These are phyloP conservation scores for Umbellularia californica DNA, from an alignment of 164 flowering plant genomes.

Conservation along the genomic window DNA sequence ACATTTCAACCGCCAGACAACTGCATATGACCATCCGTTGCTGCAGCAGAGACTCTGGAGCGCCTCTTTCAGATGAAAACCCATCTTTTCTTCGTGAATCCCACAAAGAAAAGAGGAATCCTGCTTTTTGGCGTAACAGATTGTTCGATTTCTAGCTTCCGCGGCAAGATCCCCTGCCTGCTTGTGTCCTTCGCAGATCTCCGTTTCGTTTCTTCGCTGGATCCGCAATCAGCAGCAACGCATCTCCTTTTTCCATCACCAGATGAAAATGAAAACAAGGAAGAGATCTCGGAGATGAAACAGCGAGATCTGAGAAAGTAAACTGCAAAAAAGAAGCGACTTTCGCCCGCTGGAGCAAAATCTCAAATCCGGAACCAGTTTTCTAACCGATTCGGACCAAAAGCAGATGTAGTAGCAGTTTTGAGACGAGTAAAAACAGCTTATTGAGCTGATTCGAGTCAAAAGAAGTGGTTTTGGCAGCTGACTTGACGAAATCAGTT, in stretches of 20 bases:
- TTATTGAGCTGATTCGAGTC: neutral
- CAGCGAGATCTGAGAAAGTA: neutral
- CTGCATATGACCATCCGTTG: slow-evolving; percentile 73
- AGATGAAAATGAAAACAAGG: neutral
- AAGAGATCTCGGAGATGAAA: neutral
- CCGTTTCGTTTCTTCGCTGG: slow-evolving; percentile 8
- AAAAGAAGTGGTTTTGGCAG: neutral
- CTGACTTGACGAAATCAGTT: neutral
- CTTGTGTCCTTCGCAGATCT: slow-evolving; percentile 22
- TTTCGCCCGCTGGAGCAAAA: neutral
- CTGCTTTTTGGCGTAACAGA: neutral
- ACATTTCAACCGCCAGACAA: slow-evolving; percentile 62
- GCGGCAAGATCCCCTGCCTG: slow-evolving; percentile 28
- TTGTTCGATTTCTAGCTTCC: slow-evolving; percentile 16
- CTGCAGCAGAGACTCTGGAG: slow-evolving; percentile 52
- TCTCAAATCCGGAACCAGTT: neutral
- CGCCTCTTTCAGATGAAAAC: slow-evolving; percentile 30
- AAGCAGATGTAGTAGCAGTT: neutral
- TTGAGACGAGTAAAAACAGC: neutral
- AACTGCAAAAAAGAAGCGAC: neutral
- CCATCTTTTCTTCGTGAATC: slow-evolving; percentile 13
- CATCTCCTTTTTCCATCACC: slow-evolving; percentile 10
- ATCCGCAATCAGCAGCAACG: slow-evolving; percentile 14
- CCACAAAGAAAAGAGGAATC: slow-evolving; percentile 3
- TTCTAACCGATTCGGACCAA: neutral